Base-by-base conservation (phyloP, 306 rosid species). In the Ormosia semicastrata region DNA sequence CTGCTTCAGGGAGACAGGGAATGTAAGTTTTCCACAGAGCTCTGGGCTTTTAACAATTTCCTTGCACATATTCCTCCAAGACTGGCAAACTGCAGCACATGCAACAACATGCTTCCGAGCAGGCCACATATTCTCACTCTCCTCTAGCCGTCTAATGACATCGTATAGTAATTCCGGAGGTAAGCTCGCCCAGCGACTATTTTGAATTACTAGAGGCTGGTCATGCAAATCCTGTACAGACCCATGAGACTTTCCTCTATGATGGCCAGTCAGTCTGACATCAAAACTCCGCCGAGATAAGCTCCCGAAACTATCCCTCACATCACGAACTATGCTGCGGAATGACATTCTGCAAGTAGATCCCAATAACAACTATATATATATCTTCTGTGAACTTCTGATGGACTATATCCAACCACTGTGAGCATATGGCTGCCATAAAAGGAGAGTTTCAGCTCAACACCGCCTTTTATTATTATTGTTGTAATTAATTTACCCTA, bases 61-160 rank as follows among this genome's bases (percentile, higher is more conserved):
- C 78, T 89, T 94, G 90, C 98, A 94, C 97, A 94, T 92, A 8
- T 81, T 82, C 81, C 98, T 94, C 98, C 98, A 94, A 37, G 97
- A 94, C 70, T 84, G 92, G 81, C 97, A 94, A 78, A 94, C 97
- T 47, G 97, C 87, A 63, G 98, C 89, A 82, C 94, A 94, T 34
- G 98, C 94, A 73, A 94, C 97, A 39, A 94, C 98, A 14, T 94
- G 76, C 90, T 81, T 94, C 41, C 97, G 91, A 44, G 94, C 81
- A 39, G 97, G 98, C 98, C 98, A 94, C 0, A 83, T 81, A 63
- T 76, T 94, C 89, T 94, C 98, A 77, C 94, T 94, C 87, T 90
- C 94, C 86, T 93, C 98, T 73, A 94, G 81, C 86, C 97, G 87
- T 75, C 90, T 89, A 80, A 94, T 90, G 69, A 94, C 90, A 66